phyloP scores from a whole-genome alignment of 441 rosid species.

The Euphorbia celastroides region DNA sequence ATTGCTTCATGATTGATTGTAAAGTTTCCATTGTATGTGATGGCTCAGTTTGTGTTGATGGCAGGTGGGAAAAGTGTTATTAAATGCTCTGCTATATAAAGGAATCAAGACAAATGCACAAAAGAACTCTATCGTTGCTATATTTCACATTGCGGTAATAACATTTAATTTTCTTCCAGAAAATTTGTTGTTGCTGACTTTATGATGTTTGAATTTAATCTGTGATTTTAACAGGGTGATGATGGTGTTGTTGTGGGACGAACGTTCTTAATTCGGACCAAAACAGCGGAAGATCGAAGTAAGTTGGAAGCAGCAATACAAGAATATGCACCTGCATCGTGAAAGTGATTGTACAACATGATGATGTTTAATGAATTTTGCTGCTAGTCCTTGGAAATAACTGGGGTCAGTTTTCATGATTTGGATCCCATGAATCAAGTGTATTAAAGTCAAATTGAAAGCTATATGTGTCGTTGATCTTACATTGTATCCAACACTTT shows the following conservation, averaged over 20 bases:
- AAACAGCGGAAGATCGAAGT: constrained; percentile 67
- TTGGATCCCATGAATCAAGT: constrained; percentile 16
- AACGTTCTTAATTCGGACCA: constrained; percentile 74
- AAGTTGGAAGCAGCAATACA: constrained; percentile 71
- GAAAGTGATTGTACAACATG: constrained; percentile 15
- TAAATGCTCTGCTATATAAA: constrained; percentile 79
- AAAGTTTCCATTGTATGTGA: neutral
- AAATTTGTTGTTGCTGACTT: too few relatives aligned
- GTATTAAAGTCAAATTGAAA: constrained; percentile 18
- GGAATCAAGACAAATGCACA: constrained; percentile 79
- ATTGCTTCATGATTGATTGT: neutral
- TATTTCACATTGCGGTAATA: constrained; percentile 92
- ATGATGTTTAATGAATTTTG: constrained; percentile 22
- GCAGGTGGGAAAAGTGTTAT: constrained; percentile 83
- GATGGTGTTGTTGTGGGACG: constrained; percentile 55
- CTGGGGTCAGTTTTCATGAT: constrained; percentile 17
- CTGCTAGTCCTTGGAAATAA: constrained; percentile 9
- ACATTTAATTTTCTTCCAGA: constrained; percentile 13
- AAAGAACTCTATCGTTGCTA: constrained; percentile 81
- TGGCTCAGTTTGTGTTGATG: constrained; percentile 14
- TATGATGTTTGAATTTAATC: neutral
- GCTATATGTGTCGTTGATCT: too few relatives aligned
- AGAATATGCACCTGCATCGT: constrained; percentile 73
- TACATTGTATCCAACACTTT: too few relatives aligned
- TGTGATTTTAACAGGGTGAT: constrained; percentile 41